Percentiles rank a stretch among this genome's conserved stretches.
These are phyloP conservation scores for Chaetomidium leptoderma DNA, from an alignment of 495 filamentous ascomycete genomes.

Conservation along the genomic window DNA sequence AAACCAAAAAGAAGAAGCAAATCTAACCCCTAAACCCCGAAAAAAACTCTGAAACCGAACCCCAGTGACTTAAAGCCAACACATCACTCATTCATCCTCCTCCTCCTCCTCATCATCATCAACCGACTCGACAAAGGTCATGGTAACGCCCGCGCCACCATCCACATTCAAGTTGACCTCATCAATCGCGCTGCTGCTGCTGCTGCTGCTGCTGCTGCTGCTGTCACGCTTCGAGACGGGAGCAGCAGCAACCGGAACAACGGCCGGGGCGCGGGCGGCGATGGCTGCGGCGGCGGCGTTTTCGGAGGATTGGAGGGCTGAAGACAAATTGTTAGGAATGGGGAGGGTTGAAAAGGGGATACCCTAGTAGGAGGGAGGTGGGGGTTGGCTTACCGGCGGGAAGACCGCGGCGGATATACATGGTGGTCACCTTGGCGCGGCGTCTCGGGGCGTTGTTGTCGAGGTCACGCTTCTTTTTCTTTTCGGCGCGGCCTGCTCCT, in stretches of 20 bases:
- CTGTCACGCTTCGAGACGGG: slow-evolving; percentile 28
- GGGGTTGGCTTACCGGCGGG: slow-evolving; percentile 37
- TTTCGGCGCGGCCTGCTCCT: slow-evolving; percentile 14
- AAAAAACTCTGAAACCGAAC: background rate
- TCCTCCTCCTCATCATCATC: slow-evolving; percentile 37
- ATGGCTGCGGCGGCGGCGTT: slow-evolving; percentile 23
- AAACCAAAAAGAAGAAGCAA: background rate
- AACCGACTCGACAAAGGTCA: slow-evolving; percentile 48
- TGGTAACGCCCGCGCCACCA: slow-evolving; percentile 44
- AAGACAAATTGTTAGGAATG: slow-evolving; percentile 1
- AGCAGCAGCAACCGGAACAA: slow-evolving; percentile 19
- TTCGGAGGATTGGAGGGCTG: slow-evolving; percentile 34
- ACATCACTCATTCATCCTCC: background rate
- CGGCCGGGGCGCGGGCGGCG: background rate
- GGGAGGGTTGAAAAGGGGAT: slow-evolving; percentile 16
- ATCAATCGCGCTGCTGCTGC: slow-evolving; percentile 40
- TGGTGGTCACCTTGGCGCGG: slow-evolving; percentile 46
- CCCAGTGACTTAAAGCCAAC: background rate
- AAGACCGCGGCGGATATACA: slow-evolving; percentile 46
- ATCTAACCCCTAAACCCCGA: background rate
- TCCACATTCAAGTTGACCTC: slow-evolving; percentile 49
- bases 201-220: no score
- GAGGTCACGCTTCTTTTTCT: slow-evolving; percentile 32
- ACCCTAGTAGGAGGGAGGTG: background rate
- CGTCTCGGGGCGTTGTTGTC: slow-evolving; percentile 32